These are phyloP conservation scores for Actinomortierella ambigua DNA, from an alignment of 371 early-diverging fungal species.

Conservation along the genomic window DNA sequence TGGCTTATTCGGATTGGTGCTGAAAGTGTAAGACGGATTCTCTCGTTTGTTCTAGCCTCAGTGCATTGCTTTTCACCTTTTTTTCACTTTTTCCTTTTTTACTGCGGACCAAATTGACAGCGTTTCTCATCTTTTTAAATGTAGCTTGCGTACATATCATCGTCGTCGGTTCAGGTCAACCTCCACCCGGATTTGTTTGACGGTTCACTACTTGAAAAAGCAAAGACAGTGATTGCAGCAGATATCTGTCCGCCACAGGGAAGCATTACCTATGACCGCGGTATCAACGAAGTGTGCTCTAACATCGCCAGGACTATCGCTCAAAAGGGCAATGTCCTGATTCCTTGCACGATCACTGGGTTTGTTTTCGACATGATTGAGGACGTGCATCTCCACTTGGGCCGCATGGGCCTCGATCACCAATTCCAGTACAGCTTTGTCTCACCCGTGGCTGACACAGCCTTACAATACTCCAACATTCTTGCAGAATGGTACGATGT, in stretches of 20 bases:
- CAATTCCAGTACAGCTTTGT: constrained; percentile 70
- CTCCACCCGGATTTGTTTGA: constrained; percentile 79
- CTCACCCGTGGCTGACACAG: constrained; percentile 77
- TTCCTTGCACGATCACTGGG: constrained; percentile 73
- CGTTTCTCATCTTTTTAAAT: neutral
- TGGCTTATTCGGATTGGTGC: constrained; percentile 44
- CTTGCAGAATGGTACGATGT: constrained; percentile 82
- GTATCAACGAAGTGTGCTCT: constrained; percentile 39
- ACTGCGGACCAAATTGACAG: neutral
- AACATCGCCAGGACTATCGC: constrained; percentile 57
- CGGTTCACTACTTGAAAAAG: constrained; percentile 55
- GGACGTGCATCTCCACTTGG: constrained; percentile 57
- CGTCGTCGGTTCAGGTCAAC: constrained; percentile 62
- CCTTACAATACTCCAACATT: constrained; percentile 84
- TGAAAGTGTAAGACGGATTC: constrained; percentile 24
- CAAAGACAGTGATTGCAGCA: constrained; percentile 59
- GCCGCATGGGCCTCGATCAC: constrained; percentile 55
- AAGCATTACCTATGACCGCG: constrained; percentile 29
- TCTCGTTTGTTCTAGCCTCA: neutral
- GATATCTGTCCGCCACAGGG: constrained; percentile 45
- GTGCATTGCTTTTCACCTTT: neutral
- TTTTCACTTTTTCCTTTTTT: neutral
- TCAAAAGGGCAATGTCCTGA: constrained; percentile 69
- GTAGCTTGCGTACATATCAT: constrained; percentile 68
- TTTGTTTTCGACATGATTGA: constrained; percentile 79